phyloP scores from a whole-genome alignment of 768 basidiomycete genomes.

The Boletus rubroflammeus region DNA sequence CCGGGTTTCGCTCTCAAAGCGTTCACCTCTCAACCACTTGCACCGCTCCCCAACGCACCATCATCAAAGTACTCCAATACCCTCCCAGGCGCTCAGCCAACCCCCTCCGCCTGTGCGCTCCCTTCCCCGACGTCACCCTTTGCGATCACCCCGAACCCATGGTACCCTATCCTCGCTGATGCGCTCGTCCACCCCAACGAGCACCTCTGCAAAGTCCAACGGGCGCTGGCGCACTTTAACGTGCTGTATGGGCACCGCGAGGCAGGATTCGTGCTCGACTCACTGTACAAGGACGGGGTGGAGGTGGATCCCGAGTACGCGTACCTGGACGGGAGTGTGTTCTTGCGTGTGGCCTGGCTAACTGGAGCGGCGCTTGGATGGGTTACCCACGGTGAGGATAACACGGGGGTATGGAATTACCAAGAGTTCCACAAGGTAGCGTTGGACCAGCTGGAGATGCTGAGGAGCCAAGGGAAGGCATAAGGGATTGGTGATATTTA shows the following conservation, averaged over 20 bases:
- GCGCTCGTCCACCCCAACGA: conserved; percentile 58
- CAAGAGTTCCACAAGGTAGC: conserved; percentile 28
- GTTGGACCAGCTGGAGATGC: conserved; percentile 22
- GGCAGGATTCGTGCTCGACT: conserved; percentile 32
- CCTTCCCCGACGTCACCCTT: conserved; percentile 34
- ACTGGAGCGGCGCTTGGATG: conserved; percentile 42
- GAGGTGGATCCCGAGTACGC: conserved; percentile 45
- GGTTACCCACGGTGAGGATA: conserved; percentile 38
- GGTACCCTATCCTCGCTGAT: conserved; percentile 54
- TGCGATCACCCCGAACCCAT: conserved; percentile 48
- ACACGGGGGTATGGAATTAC: conserved; percentile 28
- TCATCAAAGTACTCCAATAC: conserved; percentile 24
- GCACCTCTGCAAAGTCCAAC: conserved; percentile 47
- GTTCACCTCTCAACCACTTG: conserved; percentile 41
- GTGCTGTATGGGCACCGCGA: conserved; percentile 41
- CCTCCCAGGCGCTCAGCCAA: conserved; percentile 19
- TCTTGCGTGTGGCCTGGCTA: conserved; percentile 53
- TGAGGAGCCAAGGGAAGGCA: conserved; percentile 18
- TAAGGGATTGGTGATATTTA: not conserved
- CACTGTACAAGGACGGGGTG: conserved; percentile 21
- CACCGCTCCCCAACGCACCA: conserved; percentile 15
- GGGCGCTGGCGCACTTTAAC: conserved; percentile 47
- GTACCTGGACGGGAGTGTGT: conserved; percentile 58
- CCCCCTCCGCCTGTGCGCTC: conserved; percentile 24
- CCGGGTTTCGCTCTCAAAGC: conserved; percentile 44